A percentile compares a stretch with the other conserved stretches of the same genome.
phyloP scores from a whole-genome alignment of 2,329 filamentous ascomycete species.

The Neofusicoccum cordaticola region DNA sequence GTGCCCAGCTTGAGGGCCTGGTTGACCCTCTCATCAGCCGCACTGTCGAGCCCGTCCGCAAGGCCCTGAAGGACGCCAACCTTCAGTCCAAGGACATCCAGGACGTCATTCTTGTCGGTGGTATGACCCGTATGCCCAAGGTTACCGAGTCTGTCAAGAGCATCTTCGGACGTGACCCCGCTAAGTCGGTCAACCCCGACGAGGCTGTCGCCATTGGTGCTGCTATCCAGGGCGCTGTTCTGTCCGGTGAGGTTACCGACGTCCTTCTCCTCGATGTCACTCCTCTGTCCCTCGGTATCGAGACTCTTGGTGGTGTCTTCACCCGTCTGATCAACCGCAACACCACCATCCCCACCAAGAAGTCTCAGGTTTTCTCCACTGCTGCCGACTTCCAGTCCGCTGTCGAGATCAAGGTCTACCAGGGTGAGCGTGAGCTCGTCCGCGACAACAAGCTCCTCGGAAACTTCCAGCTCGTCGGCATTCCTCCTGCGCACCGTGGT shows the following conservation, averaged over 20 bases:
- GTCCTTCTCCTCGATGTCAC: slow-evolving; percentile 94
- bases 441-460: slow-evolving; percentile 97
- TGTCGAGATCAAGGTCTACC: slow-evolving; percentile 99
- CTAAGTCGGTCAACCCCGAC: slow-evolving; percentile 98
- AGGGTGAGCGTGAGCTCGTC: slow-evolving; percentile 99
- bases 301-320: slow-evolving; percentile 97
- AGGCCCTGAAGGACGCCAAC: slow-evolving; percentile 93
- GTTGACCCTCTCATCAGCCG: slow-evolving; percentile 83
- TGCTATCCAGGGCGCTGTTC: slow-evolving; percentile 93
- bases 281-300: slow-evolving; percentile 93
- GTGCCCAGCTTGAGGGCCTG: slow-evolving; percentile 88
- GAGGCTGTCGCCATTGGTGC: slow-evolving; percentile 98
- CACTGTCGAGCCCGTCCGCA: slow-evolving; percentile 90
- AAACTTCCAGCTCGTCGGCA: slow-evolving; percentile 99
- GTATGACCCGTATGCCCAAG: slow-evolving; percentile 99
- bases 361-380: slow-evolving; percentile 97
- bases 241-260: slow-evolving; percentile 94
- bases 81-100: slow-evolving; percentile 91
- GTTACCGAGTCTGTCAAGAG: slow-evolving; percentile 92
- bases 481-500: slow-evolving; percentile 92
- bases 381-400: slow-evolving; percentile 97
- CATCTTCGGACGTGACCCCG: slow-evolving; percentile 93
- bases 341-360: slow-evolving; percentile 99
- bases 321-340: slow-evolving; percentile 98
- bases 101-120: slow-evolving; percentile 96